phyloP scores from a whole-genome alignment of 2,329 filamentous ascomycete species.

The Colletotrichum sp. region DNA sequence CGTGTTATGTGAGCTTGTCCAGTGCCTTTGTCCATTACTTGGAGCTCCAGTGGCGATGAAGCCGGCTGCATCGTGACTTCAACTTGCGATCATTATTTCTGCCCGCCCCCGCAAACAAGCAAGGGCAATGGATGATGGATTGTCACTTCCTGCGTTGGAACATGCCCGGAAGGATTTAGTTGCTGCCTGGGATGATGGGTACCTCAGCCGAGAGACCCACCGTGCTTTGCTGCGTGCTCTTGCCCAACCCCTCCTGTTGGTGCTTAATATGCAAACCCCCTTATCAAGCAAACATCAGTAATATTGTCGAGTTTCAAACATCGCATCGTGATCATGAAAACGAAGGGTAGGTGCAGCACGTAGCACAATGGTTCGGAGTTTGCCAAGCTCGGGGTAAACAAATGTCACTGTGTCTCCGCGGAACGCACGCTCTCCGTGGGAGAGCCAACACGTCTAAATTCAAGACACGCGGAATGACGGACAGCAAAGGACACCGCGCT shows the following conservation, averaged over 20 bases:
- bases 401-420: not conserved
- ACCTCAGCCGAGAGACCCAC: not conserved
- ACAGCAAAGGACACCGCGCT: not conserved
- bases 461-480: not conserved
- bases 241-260: not conserved
- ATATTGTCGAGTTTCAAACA: not conserved
- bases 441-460: not conserved
- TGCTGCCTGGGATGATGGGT: not conserved
- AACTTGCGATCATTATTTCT: not conserved
- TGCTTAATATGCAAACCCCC: not conserved
- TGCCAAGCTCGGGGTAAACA: not conserved
- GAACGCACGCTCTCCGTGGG: not conserved
- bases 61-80: not conserved
- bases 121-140: not conserved
- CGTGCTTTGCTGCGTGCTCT: not conserved
- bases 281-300: not conserved
- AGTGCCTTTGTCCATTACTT: not conserved
- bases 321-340: rapidly evolving
- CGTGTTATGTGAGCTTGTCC: not conserved
- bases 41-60: not conserved
- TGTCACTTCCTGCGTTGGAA: not conserved
- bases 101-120: not conserved
- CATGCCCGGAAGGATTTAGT: not conserved
- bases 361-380: not conserved
- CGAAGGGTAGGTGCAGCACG: not conserved